A percentile compares a stretch with the other conserved stretches of the same genome.
Conservation (phyloP, 2,329 filamentous ascomycete species). For the Microdochium nivale region DNA sequence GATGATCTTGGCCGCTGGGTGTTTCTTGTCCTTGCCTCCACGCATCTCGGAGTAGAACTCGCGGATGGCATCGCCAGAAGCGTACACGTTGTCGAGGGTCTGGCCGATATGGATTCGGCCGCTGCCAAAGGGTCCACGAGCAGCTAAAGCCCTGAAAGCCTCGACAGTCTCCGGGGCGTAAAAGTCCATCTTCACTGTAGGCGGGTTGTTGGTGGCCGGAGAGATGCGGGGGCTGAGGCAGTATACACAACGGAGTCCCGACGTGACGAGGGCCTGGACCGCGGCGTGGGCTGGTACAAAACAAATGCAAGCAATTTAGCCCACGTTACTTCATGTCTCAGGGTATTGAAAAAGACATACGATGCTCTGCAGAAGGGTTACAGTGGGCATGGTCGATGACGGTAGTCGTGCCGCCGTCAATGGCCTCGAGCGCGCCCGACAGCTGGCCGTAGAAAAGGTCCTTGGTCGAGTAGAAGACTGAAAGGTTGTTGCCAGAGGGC, state of each 20-base stretch:
- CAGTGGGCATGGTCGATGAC: conserved; percentile 28
- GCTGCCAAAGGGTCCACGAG: conserved; percentile 16
- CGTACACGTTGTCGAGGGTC: conserved; percentile 31
- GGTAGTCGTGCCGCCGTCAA: conserved; percentile 33
- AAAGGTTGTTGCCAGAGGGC: conserved; percentile 24
- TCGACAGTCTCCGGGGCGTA: conserved; percentile 26
- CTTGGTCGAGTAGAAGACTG: conserved; percentile 23
- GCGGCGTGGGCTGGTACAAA: conserved; percentile 17
- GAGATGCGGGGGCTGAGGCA: conserved; percentile 26
- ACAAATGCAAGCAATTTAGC: conserved; percentile 2
- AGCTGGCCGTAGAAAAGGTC: conserved; percentile 39
- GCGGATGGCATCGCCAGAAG: conserved; percentile 25
- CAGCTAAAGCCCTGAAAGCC: conserved; percentile 23
- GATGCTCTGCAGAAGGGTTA: conserved; percentile 19
- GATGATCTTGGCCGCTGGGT: conserved; percentile 23
- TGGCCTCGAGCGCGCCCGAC: conserved; percentile 26
- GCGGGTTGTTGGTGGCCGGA: conserved; percentile 19
- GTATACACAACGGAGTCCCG: conserved; percentile 36
- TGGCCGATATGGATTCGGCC: conserved; percentile 31
- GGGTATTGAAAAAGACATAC: conserved; percentile 9
- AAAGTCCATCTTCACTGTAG: conserved; percentile 13
- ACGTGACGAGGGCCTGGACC: conserved; percentile 29
- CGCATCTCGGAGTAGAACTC: conserved; percentile 26
- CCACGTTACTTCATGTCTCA: conserved; percentile 6
- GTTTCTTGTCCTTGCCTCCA: conserved; percentile 8